phyloP scores from a whole-genome alignment of 495 filamentous ascomycete genomes.

The Lophiotrema nucula region DNA sequence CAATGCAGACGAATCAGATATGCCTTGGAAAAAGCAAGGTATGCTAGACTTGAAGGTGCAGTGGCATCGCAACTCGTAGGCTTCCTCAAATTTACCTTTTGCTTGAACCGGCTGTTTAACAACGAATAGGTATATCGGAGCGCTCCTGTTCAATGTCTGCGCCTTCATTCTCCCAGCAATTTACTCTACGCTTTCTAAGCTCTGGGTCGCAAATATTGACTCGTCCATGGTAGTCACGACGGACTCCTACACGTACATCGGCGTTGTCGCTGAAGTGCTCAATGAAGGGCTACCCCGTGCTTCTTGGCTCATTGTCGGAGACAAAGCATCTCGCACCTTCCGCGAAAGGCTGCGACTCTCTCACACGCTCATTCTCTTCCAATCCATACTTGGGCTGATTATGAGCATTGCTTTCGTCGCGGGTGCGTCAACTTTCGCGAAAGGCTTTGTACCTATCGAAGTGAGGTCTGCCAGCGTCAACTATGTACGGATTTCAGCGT shows the following conservation, averaged over 20 bases:
- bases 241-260: constrained; percentile 64
- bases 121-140: constrained; percentile 52
- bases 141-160: constrained; percentile 61
- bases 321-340: constrained; percentile 55
- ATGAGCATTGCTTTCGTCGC: constrained; percentile 63
- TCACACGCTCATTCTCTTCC: constrained; percentile 63
- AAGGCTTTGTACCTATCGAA: constrained; percentile 62
- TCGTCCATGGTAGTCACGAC: constrained; percentile 64
- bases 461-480: constrained; percentile 55
- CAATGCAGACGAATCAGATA: neutral
- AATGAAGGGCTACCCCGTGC: constrained; percentile 73
- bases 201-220: constrained; percentile 74
- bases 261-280: constrained; percentile 63
- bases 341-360: constrained; percentile 57
- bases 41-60: neutral
- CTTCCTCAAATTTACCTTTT: neutral
- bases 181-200: constrained; percentile 67
- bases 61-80: neutral
- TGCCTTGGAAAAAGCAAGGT: constrained; percentile 7
- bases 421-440: constrained; percentile 54
- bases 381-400: constrained; percentile 55
- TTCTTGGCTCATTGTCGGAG: constrained; percentile 68
- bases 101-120: too few species aligned
- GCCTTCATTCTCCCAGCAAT: constrained; percentile 68
- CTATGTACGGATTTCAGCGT: constrained; percentile 66